Evolutionary conservation across 768 basidiomycete species (phyloP), one percentile per base, ranked within the genome.

Genomic region (Hortiboletus flavorubellus): DNA sequence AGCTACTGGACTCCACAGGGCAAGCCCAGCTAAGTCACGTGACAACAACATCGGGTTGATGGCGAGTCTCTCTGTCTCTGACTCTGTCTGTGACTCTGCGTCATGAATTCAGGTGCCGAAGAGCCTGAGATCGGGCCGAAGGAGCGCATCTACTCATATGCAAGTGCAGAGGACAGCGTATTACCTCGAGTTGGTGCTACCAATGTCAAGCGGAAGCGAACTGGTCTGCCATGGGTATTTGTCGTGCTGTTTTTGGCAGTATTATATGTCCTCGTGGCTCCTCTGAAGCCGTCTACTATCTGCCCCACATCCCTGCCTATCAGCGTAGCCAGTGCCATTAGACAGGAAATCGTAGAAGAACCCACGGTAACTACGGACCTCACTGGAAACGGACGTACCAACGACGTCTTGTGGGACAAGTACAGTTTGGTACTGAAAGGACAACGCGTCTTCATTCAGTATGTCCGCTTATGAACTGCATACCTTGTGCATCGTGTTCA

Each of bases 381-480:
- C 23, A 58, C 47, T 8, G 66, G 72, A 8, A 71, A 73, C 43
- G 70, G 70, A 47, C 70, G 66, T 40, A 76, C 75, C 14, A 65
- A 69, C 11, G 71, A 73, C 29, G 75, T 79, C 26, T 62, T 74
- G 53, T 82, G 80, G 81, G 89, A 91, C 67, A 85, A 83, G 59
- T 87, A 87, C 66, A 89, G 85, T 64, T 73, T 92, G 10, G 77
- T 85, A 51, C 61, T 91, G 39, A 79, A 82, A 41, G 85, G 83
- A 4, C 89, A 89, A 61, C 76, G 90, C 15, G 67, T 89, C 18
- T 89, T 91, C 60, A 68, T 91, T 4, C 79, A 89, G 88, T 88
- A 71, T 51, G 84, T 76, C 34, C 38, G 30, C 6, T 49, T 57
- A 14, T 46, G 47, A 46, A 47, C 46, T n/a, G 7, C 37, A n/a